Base-by-base conservation (phyloP, 2,329 filamentous ascomycete species). In the Chaetothyriales sp. region DNA sequence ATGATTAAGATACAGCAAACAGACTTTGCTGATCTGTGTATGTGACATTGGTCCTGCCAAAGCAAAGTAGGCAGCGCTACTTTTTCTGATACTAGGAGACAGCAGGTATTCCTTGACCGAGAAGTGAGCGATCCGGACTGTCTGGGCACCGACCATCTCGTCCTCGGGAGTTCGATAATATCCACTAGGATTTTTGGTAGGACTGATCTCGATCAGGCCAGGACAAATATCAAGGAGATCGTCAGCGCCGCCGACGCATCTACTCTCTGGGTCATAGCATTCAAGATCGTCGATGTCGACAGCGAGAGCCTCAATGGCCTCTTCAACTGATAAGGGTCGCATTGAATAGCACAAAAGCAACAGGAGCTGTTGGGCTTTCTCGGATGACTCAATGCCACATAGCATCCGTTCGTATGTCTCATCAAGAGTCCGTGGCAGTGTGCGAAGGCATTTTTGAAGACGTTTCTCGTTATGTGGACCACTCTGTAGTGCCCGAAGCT, bases 21-120 rank as follows among this genome's bases (percentile, higher is more conserved):
- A 56, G 22, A 19, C 44, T 32, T 54, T 52, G n/a, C 32, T 49
- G n/a, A 56, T 52, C 28, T 28, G 44, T 7, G 5, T 43, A 50
- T 55, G 51, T 18, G 26, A n/a, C 12, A 19, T 8, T 22, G 46
- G 2, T 7, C 50, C 61, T 63, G 18, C 64, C 60, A 9, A 61
- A 63, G 18, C 60, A 62, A 57, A 67, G 63, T 6, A 25, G 18
- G 26, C 46, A 15, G 25, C 47, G 20, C 19, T 22, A 19, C 43
- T 44, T 51, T 46, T 49, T 47, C 12, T 28, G 12, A 54, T 62
- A 3, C 60, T 57, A 25, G 61, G 57, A 4, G 60, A 64, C 44
- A 57, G 36, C 12, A 66, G 56, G 48, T 66, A 65, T 49, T 65
- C 62, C 46, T 64, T 58, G 0, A 65, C 59, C 2, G 64, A 65